Percentiles rank a stretch among this genome's conserved stretches.
These are phyloP conservation scores for Dictyostelium citrinum DNA, from an alignment of 78 protist species.

Conservation along the genomic window DNA sequence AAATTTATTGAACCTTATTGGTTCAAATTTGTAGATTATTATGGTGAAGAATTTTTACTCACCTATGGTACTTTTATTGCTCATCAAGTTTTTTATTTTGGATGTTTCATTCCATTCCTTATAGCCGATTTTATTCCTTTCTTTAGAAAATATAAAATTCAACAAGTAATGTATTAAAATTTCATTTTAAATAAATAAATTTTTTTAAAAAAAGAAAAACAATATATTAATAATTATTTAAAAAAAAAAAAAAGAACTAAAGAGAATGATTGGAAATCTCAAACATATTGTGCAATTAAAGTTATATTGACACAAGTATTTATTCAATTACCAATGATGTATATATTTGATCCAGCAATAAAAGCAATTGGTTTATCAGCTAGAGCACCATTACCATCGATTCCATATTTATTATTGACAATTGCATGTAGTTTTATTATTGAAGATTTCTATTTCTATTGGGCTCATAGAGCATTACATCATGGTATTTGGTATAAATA, in stretches of 20 bases:
- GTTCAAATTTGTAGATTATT: constrained; percentile 61
- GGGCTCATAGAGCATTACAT: constrained; percentile 73
- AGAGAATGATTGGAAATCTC: constrained; percentile 16
- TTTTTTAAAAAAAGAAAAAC: no score
- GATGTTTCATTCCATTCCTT: constrained; percentile 50
- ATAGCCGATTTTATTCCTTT: constrained; percentile 61
- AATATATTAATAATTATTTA: background rate
- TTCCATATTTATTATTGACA: constrained; percentile 22
- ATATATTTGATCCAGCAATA: constrained; percentile 56
- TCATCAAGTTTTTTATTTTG: constrained; percentile 66
- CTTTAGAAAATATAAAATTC: constrained; percentile 73
- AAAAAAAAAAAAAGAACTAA: constrained; percentile 23
- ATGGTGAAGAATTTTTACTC: constrained; percentile 57
- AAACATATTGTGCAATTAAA: constrained; percentile 50
- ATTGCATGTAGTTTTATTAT: constrained; percentile 8
- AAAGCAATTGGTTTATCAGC: constrained; percentile 49
- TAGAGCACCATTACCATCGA: constrained; percentile 68
- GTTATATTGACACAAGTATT: constrained; percentile 49
- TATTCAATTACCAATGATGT: constrained; percentile 71
- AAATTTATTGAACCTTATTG: constrained; percentile 25
- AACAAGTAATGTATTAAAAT: constrained; percentile 45
- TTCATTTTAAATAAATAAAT: background rate
- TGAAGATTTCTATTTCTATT: constrained; percentile 77
- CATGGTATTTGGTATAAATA: constrained; percentile 70
- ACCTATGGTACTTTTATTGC: constrained; percentile 71